Evolutionary conservation across 495 filamentous ascomycete genomes (phyloP).

Genomic region (Xylaria telfairii): DNA sequence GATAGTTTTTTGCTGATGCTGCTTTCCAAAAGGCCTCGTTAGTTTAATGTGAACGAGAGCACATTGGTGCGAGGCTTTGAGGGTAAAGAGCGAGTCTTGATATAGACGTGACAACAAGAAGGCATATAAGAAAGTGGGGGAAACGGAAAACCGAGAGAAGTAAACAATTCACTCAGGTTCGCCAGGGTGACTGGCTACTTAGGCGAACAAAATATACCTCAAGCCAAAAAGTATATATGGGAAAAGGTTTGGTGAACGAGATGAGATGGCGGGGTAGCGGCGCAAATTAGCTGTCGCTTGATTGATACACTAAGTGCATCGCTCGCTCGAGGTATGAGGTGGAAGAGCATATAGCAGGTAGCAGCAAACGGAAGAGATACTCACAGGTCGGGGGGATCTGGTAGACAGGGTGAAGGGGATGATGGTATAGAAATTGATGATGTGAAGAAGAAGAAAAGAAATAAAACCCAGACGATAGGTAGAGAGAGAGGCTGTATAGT

Average conservation of each 20-base stretch:
- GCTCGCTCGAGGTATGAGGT: not conserved
- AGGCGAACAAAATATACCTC: slow-evolving; percentile 37
- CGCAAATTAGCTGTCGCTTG: slow-evolving; percentile 17
- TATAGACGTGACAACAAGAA: not conserved
- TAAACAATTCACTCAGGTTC: slow-evolving; percentile 34
- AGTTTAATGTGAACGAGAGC: not conserved
- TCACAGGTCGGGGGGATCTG: slow-evolving; percentile 1
- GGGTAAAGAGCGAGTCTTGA: not conserved
- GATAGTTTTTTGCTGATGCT: not conserved
- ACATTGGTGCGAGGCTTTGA: not conserved
- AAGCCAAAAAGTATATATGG: slow-evolving; percentile 26
- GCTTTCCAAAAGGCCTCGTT: not conserved
- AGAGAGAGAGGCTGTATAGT: slow-evolving; percentile 28
- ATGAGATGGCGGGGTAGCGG: slow-evolving; percentile 41
- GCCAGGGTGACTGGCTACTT: slow-evolving; percentile 18
- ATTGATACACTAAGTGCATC: not conserved
- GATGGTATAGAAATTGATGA: not conserved
- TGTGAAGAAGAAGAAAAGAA: slow-evolving; percentile 15
- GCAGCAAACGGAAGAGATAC: not conserved
- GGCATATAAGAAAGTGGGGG: not conserved
- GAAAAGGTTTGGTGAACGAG: slow-evolving; percentile 23
- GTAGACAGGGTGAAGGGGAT: not conserved
- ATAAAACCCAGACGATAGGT: not conserved
- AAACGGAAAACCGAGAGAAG: slow-evolving; percentile 20
- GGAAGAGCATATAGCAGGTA: not conserved